Conservation (phyloP, 139 green algal species). For the Desmodesmus armatus region DNA sequence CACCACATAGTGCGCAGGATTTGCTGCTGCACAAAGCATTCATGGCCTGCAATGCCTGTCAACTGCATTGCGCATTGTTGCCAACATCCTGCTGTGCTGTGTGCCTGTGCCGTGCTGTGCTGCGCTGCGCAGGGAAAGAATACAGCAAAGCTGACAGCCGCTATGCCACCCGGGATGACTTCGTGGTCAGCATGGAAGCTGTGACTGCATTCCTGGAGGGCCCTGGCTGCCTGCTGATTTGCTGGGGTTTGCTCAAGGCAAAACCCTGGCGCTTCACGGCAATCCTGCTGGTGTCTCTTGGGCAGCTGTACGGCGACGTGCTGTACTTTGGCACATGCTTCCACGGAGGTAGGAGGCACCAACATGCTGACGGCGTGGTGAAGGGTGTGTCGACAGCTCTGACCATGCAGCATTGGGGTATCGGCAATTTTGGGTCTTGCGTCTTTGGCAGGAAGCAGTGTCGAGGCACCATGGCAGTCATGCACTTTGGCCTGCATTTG, state of each 20-base stretch:
- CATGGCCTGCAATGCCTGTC: too few species aligned
- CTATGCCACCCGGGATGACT: slow-evolving; percentile 89
- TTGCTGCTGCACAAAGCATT: not conserved
- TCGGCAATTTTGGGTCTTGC: too few species aligned
- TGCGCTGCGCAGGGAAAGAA: slow-evolving; percentile 85
- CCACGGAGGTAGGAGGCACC: slow-evolving; percentile 79
- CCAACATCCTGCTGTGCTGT: not conserved
- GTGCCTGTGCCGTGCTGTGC: too few species aligned
- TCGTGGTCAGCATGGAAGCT: slow-evolving; percentile 86
- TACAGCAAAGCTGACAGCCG: slow-evolving; percentile 91
- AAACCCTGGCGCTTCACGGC: slow-evolving; percentile 73
- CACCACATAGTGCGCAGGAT: too few species aligned
- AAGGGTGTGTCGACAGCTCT: too few species aligned
- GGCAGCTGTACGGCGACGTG: slow-evolving; percentile 92
- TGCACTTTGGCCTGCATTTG: not conserved
- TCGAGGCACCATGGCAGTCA: too few species aligned
- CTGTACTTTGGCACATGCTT: slow-evolving; percentile 89
- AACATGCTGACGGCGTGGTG: too few species aligned
- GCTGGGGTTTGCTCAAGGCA: slow-evolving; percentile 63
- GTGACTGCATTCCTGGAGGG: slow-evolving; percentile 88
- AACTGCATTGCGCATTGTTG: not conserved
- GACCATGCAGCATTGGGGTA: too few species aligned
- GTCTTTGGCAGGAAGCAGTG: too few species aligned
- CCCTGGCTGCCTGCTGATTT: slow-evolving; percentile 75
- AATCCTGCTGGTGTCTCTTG: slow-evolving; percentile 81